Evolutionary conservation across 306 rosid species (phyloP).

Genomic region (Begonia peltatifolia): DNA sequence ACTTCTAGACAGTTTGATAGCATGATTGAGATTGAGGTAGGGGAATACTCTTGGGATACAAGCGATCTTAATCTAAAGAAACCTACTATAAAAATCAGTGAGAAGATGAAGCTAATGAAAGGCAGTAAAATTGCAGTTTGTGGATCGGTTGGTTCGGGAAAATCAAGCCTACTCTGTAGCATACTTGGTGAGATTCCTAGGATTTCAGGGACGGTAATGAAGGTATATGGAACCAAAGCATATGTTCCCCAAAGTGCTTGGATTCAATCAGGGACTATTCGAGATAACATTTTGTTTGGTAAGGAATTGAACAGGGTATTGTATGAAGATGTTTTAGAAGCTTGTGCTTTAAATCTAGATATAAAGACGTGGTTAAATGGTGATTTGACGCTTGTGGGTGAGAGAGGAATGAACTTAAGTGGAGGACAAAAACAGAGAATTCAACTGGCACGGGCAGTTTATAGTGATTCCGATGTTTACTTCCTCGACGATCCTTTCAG

Average conservation of each 20-base stretch:
- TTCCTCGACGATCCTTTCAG: slow-evolving; percentile 89
- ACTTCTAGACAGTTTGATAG: no score
- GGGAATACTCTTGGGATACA: no score
- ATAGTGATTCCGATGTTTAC: slow-evolving; percentile 70
- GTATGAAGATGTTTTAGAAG: slow-evolving; percentile 49
- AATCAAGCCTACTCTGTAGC: slow-evolving; percentile 57
- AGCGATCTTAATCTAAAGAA: no score
- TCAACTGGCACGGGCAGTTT: slow-evolving; percentile 83
- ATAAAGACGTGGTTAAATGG: slow-evolving; percentile 48
- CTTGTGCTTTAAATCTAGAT: slow-evolving; percentile 68
- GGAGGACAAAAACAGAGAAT: slow-evolving; percentile 92
- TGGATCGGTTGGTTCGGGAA: slow-evolving; percentile 79
- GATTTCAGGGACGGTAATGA: slow-evolving; percentile 43
- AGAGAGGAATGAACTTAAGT: slow-evolving; percentile 84
- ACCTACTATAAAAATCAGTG: slow-evolving; percentile 24
- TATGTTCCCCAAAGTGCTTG: slow-evolving; percentile 88
- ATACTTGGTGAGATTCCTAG: slow-evolving; percentile 72
- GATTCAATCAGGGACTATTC: slow-evolving; percentile 79
- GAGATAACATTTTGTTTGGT: slow-evolving; percentile 76
- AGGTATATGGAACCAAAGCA: slow-evolving; percentile 45
- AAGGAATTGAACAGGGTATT: slow-evolving; percentile 32
- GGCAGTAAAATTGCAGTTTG: slow-evolving; percentile 66
- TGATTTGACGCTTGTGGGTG: slow-evolving; percentile 62
- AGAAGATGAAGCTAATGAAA: slow-evolving; percentile 35
- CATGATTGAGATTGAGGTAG: no score